Base-by-base conservation (phyloP, 208 protist genomes). In the Trypanosoma theileri region DNA sequence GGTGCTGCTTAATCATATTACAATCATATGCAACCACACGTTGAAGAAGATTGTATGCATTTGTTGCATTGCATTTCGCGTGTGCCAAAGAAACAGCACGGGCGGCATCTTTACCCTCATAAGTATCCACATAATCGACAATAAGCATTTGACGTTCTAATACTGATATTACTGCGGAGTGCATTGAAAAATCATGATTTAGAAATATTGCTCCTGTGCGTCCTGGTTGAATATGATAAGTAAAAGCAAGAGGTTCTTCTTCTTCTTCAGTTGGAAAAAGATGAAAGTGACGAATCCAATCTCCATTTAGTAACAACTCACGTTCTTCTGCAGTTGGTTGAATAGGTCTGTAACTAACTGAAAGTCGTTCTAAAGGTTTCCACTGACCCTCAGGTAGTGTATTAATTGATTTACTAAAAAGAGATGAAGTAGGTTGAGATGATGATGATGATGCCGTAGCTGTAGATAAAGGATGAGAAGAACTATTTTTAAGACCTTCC, bases 271-370 rank as follows among this genome's bases (percentile, higher is more conserved):
- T 59, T 1, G 88, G 86, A 76, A 86, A 93, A 50, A 92, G 64
- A 71, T 93, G 86, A 71, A 91, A 96, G 77, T 93, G 73, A 6
- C 88, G 86, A 46, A 96, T 80, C 89, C 91, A 96, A 50, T 93
- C 86, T 1, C 87, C 88, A 44, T 88, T 81, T 14, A 94, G 78
- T 10, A 94, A 59, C 45, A 66, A 60, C 41, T 87, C 69, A 57
- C 87, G 84, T 84, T 96, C 91, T 73, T 96, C 83, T n/a, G 82
- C 66, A 26, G 88, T 92, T 16, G 87, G 88, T 66, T 78, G 72
- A 41, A 75, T 63, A 11, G 60, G 31, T 45, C 22, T 62, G 62
- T 56, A 74, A 65, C 56, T 65, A 31, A 52, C 72, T 62, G 80
- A 86, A 16, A 91, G 66, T 44, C 82, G 80, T 31, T 82, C 91